Base-by-base conservation (phyloP, 305 asterid genomes). In the Andrographis paniculata region DNA sequence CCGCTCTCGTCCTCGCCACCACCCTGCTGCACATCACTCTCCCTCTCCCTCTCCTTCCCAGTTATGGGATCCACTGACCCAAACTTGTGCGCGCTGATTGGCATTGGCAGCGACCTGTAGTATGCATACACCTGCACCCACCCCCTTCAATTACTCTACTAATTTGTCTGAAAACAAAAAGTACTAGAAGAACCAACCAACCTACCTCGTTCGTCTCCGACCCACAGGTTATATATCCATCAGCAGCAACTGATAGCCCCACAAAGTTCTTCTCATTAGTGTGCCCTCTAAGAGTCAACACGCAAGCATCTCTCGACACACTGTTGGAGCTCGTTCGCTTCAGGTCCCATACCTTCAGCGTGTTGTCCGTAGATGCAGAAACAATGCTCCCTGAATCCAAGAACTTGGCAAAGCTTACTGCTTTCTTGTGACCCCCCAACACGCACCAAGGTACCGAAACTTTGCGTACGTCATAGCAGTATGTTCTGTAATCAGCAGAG, bases 201-300 rank as follows among this genome's bases (percentile, higher is more conserved):
- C 20, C 20, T 55, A 89, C 96, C 95, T 86, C 96, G 51, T 91
- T 91, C 42, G 98, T 80, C 79, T 91, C 96, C 2, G 96, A 85
- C 48, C 98, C 98, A 45, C 98, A 91, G 2, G 95, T 61, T 51
- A 91, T 83, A 66, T 86, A 91, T 64, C 96, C 96, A 70, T 83
- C 86, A 63, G 73, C 86, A 63, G 73, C 64, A 69, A 79, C 86
- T 36, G 96, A 82, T 49, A 91, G 79, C 40, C 98, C 98, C 62
- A 91, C 94, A 70, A 91, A 86, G 64, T 89, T 89, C 98, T 82
- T 89, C 77, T 86, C 96, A 44, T 91, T 91, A 23, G 95, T 69
- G 60, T 91, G 98, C 48, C 98, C 98, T 63, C 62, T 75, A 33
- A 82, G 95, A 52, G 96, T 85, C 56, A 71, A 78, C 42, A 68